Conservation (phyloP, 805 yeast genomes). For the Wickerhamia fluorescens region DNA sequence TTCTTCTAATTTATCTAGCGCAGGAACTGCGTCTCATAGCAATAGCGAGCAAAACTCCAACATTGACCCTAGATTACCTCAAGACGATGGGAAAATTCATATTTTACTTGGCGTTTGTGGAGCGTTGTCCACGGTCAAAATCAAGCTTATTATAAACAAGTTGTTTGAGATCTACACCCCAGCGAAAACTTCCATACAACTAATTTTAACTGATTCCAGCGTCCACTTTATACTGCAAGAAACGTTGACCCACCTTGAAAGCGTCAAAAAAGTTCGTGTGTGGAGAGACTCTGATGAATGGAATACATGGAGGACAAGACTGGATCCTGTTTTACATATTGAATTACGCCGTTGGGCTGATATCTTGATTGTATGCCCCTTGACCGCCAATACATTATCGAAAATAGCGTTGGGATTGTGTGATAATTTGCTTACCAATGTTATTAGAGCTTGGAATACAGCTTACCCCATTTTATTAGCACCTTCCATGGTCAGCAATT, state of each 20-base stretch:
- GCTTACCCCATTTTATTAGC: slow-evolving; percentile 83
- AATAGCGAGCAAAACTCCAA: slow-evolving; percentile 41
- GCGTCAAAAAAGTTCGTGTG: slow-evolving; percentile 37
- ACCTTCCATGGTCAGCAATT: slow-evolving; percentile 92
- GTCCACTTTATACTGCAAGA: slow-evolving; percentile 47
- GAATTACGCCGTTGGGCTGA: slow-evolving; percentile 97
- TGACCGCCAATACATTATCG: slow-evolving; percentile 87
- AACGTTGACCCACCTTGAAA: slow-evolving; percentile 31
- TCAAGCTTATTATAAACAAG: slow-evolving; percentile 45
- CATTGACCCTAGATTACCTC: slow-evolving; percentile 57
- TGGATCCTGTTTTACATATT: slow-evolving; percentile 91
- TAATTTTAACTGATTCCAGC: slow-evolving; percentile 47
- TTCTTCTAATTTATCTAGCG: no score
- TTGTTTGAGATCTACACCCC: slow-evolving; percentile 45
- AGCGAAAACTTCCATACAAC: slow-evolving; percentile 45
- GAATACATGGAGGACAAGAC: slow-evolving; percentile 68
- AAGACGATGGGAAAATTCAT: slow-evolving; percentile 52
- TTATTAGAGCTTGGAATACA: slow-evolving; percentile 93
- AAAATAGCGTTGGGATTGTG: slow-evolving; percentile 88
- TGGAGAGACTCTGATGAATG: slow-evolving; percentile 59
- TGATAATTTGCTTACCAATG: slow-evolving; percentile 85
- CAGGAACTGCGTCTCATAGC: no score
- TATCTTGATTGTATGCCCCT: slow-evolving; percentile 84
- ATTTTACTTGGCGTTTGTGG: slow-evolving; percentile 54
- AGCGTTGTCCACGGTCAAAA: slow-evolving; percentile 45